These are phyloP conservation scores for Termitomyces sp. DNA, from an alignment of 768 basidiomycete genomes.

Conservation along the genomic window DNA sequence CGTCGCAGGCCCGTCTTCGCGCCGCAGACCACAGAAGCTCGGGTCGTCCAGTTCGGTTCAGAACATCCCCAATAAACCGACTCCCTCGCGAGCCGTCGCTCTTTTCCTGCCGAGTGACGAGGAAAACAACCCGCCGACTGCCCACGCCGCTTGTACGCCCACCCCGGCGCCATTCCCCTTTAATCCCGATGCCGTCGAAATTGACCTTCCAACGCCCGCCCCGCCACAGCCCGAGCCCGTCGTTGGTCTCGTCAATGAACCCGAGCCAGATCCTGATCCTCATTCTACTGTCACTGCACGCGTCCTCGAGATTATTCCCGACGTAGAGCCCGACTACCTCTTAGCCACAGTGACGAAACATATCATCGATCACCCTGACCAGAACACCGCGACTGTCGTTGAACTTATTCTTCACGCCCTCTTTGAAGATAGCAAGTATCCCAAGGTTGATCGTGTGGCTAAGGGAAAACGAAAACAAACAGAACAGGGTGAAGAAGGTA, in stretches of 20 bases:
- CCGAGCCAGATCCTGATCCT: slow-evolving; percentile 15
- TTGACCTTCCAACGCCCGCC: background rate
- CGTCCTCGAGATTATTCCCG: slow-evolving; percentile 67
- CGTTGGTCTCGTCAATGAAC: background rate
- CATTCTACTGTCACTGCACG: slow-evolving; percentile 34
- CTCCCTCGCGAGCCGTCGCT: slow-evolving; percentile 13
- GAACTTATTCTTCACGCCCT: slow-evolving; percentile 56
- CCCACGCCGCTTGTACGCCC: background rate
- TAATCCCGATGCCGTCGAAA: background rate
- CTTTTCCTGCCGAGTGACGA: slow-evolving; percentile 33
- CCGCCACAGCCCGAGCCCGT: background rate
- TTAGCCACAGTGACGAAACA: slow-evolving; percentile 42
- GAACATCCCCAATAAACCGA: slow-evolving; percentile 11
- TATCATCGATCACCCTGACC: slow-evolving; percentile 25
- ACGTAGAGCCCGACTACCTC: slow-evolving; percentile 58
- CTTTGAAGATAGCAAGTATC: slow-evolving; percentile 60
- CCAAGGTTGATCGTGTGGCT: slow-evolving; percentile 38
- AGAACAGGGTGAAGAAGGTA: slow-evolving; percentile 29
- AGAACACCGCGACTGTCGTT: slow-evolving; percentile 32
- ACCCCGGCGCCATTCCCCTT: background rate
- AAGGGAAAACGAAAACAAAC: slow-evolving; percentile 29
- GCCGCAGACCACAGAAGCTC: slow-evolving; percentile 1
- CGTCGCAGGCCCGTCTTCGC: slow-evolving; percentile 10
- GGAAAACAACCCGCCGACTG: slow-evolving; percentile 28
- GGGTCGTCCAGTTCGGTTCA: slow-evolving; percentile 5